A percentile compares a stretch with the other conserved stretches of the same genome.
Evolutionary conservation across 2,329 filamentous ascomycete genomes (phyloP).

Genomic region (Phaeophleospora eucalypticola): DNA sequence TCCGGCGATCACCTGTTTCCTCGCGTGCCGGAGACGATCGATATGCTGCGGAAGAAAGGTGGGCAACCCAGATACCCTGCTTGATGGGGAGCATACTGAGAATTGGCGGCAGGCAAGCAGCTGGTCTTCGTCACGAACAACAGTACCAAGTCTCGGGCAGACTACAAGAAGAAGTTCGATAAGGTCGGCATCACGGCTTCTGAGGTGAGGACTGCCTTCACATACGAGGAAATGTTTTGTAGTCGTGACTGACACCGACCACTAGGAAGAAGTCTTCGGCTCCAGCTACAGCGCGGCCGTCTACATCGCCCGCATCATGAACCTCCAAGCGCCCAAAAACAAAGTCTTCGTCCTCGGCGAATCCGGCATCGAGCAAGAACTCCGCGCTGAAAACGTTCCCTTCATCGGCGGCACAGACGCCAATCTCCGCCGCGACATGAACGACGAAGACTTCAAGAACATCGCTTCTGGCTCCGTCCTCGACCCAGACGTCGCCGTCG

Average conservation of each 20-base stretch:
- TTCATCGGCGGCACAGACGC: constrained; percentile 86
- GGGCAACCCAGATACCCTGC: too few species aligned
- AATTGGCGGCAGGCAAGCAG: constrained; percentile 83
- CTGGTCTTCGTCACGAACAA: constrained; percentile 98
- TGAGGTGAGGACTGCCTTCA: constrained; percentile 48
- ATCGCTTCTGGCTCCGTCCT: constrained; percentile 70
- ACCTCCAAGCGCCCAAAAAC: constrained; percentile 71
- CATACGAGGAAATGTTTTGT: too few species aligned
- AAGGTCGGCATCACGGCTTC: constrained; percentile 72
- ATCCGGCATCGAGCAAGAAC: constrained; percentile 82
- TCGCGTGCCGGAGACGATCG: constrained; percentile 77
- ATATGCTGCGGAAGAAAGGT: constrained; percentile 79
- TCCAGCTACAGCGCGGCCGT: constrained; percentile 92
- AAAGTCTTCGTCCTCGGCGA: constrained; percentile 96
- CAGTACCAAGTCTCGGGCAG: constrained; percentile 88
- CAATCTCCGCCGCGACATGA: constrained; percentile 70
- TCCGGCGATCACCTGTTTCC: constrained; percentile 88
- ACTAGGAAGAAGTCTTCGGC: constrained; percentile 93
- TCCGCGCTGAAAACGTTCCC: constrained; percentile 71
- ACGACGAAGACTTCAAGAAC: constrained; percentile 70
- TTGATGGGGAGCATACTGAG: too few species aligned
- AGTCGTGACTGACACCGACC: constrained; percentile 2
- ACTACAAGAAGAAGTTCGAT: constrained; percentile 90
- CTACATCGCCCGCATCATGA: constrained; percentile 90
- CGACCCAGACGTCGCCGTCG: constrained; percentile 83